A percentile compares a stretch with the other conserved stretches of the same genome.
phyloP scores from a whole-genome alignment of 2,329 filamentous ascomycete species.

The Colletotrichum tamarilloi region DNA sequence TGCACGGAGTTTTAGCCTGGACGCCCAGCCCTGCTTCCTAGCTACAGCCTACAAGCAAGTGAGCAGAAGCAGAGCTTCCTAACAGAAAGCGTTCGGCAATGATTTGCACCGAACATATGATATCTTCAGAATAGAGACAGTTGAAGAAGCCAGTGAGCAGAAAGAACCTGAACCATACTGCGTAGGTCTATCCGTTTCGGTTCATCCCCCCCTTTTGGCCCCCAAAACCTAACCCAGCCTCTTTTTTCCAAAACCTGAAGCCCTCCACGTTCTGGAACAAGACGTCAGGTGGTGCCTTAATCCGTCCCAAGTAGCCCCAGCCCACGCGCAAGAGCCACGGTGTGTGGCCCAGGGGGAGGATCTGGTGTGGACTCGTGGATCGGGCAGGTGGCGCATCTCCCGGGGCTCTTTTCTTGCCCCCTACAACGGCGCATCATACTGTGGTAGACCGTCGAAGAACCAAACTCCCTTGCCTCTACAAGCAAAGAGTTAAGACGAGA shows the following conservation, averaged over 20 bases:
- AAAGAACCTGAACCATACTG: background rate
- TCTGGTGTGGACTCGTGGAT: constrained; percentile 10
- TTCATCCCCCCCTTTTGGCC: background rate
- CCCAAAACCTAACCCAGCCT: background rate
- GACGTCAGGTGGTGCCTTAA: constrained; percentile 20
- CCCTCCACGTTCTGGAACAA: constrained; percentile 15
- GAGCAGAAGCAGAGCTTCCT: background rate
- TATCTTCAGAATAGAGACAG: too few species aligned
- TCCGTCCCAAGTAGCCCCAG: constrained; percentile 20
- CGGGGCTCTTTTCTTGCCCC: background rate
- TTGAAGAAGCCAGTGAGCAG: too few species aligned
- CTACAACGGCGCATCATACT: background rate
- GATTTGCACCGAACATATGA: too few species aligned
- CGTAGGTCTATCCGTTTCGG: background rate
- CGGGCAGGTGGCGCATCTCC: constrained; percentile 21
- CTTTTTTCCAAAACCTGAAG: background rate
- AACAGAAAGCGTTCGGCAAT: too few species aligned
- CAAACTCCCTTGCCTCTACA: background rate
- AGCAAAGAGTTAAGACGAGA: background rate
- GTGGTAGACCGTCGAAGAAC: background rate
- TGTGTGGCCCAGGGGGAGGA: background rate
- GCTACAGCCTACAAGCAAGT: background rate
- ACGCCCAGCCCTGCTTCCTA: background rate
- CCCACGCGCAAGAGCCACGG: constrained; percentile 7
- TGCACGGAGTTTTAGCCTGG: background rate